phyloP scores from a whole-genome alignment of 805 yeast genomes.

The Kodamaea kaohsiungensis region DNA sequence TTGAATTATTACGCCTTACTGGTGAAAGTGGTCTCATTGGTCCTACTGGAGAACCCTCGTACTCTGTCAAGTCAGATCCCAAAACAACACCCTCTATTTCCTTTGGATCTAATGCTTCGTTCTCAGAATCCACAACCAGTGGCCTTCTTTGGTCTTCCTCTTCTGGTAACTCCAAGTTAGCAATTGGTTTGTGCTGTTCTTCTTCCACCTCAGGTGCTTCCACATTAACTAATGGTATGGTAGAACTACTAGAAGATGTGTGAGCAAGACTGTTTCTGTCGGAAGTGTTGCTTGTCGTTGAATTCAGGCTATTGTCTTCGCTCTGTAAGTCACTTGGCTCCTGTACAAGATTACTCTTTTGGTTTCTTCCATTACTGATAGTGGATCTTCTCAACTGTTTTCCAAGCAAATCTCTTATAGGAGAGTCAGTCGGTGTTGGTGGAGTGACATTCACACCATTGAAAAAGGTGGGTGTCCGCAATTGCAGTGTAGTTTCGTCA shows the following conservation, averaged over 20 bases:
- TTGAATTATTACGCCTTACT: constrained; percentile 1
- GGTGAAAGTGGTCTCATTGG: constrained; percentile 10
- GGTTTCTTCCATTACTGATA: background rate
- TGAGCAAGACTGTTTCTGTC: background rate
- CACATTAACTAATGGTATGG: background rate
- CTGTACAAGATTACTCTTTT: background rate
- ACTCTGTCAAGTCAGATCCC: constrained; percentile 9
- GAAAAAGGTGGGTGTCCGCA: constrained; percentile 8
- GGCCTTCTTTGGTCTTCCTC: background rate
- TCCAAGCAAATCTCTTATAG: constrained; percentile 17
- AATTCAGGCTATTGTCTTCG: background rate
- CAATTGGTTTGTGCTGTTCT: background rate
- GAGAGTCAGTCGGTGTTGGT: constrained; percentile 14
- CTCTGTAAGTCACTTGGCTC: background rate
- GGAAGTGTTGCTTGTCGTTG: background rate
- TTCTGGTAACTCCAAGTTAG: background rate
- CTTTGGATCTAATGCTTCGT: background rate
- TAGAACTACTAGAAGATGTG: background rate
- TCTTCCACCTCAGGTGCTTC: background rate
- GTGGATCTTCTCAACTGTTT: constrained; percentile 14
- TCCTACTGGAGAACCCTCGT: constrained; percentile 8
- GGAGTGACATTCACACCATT: constrained; percentile 6
- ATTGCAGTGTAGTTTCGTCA: constrained; percentile 14
- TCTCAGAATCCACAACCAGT: background rate
- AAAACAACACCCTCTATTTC: constrained; percentile 5